Base-by-base conservation (phyloP, 2,329 filamentous ascomycete genomes). In the Tolypocladium paradoxum region DNA sequence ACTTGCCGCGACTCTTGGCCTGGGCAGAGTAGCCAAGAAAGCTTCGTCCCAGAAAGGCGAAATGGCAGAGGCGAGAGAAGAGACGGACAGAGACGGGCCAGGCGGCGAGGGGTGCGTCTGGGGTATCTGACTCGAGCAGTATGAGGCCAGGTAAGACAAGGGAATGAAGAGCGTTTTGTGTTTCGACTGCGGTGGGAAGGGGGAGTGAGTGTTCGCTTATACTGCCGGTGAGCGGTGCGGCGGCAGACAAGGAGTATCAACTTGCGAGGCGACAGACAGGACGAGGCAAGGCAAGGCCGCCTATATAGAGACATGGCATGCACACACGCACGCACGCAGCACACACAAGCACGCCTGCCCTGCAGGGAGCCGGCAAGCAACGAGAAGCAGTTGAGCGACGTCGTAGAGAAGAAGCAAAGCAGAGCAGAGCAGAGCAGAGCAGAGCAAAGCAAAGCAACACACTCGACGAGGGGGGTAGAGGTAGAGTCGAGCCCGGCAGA, bases 71-170 rank as follows among this genome's bases (percentile, higher is more conserved):
- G 18, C 18, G 40, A 45, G 24, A 45, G 24, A 49, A 31, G 48
- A 38, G 35, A 38, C n/a, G 31, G 35, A 12, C 9, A 22, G 20
- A 24, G 49, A 18, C n/a, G 12, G 29, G 20, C 48, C 48, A 6
- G 34, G 48, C 22, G 48, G 29, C 35, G 49, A 40, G 48, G 22
- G 49, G 27, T 22, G 34, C 37, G 36, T 38, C 49, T 40, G 35
- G 35, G 49, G 49, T 31, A 40, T 50, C 35, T 50, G 49, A 50
- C 49, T 50, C 49, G 49, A 38, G 48, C 34, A 29, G 49, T 20
- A 33, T 14, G 20, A 31, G 35, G 48, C 37, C 24, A 8, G 18
- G 18, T 37, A 37, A 50, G 48, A 50, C 48, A 50, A 50, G 48
- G 36, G 48, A 50, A 36, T 29, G 35, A 33, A 36, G 27, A 50